Evolutionary conservation across 2,329 filamentous ascomycete genomes (phyloP).

Genomic region (Fusarium marasasianum): DNA sequence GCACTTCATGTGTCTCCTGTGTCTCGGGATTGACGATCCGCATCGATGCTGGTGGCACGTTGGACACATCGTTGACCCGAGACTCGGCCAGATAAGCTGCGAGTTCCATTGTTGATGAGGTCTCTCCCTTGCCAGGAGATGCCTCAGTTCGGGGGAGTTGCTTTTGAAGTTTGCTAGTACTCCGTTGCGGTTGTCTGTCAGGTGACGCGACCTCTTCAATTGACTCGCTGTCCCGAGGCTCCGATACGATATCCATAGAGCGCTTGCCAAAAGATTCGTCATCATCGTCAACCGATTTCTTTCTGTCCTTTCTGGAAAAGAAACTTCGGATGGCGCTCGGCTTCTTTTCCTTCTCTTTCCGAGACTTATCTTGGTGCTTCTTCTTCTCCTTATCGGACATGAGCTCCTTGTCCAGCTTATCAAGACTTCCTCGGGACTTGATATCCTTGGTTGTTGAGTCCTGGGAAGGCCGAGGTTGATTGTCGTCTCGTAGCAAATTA

Average conservation of each 20-base stretch:
- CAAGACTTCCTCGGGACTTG: conserved; percentile 73
- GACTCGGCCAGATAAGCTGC: conserved; percentile 55
- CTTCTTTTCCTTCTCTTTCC: conserved; percentile 76
- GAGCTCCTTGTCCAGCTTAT: conserved; percentile 68
- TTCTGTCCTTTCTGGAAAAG: conserved; percentile 71
- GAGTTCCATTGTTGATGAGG: conserved; percentile 52
- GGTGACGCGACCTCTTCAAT: conserved; percentile 56
- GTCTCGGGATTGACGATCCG: conserved; percentile 67
- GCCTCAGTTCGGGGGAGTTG: conserved; percentile 62
- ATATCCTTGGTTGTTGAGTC: conserved; percentile 58
- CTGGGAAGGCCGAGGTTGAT: conserved; percentile 62
- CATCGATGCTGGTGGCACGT: conserved; percentile 66
- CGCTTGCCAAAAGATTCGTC: conserved; percentile 70
- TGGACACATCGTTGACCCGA: conserved; percentile 62
- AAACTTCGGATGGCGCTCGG: conserved; percentile 66
- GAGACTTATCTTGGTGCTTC: conserved; percentile 76
- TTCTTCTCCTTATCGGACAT: conserved; percentile 78
- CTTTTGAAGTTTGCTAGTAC: conserved; percentile 77
- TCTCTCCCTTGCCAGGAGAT: conserved; percentile 55
- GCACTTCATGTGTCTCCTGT: conserved; percentile 52
- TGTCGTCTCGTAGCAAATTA: conserved; percentile 87
- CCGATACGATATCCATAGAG: conserved; percentile 64
- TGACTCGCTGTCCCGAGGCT: conserved; percentile 55
- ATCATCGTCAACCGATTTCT: conserved; percentile 64
- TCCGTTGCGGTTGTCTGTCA: conserved; percentile 63